A percentile compares a stretch with the other conserved stretches of the same genome.
phyloP scores from a whole-genome alignment of 106 monocot species.

The Posidonia australis region DNA sequence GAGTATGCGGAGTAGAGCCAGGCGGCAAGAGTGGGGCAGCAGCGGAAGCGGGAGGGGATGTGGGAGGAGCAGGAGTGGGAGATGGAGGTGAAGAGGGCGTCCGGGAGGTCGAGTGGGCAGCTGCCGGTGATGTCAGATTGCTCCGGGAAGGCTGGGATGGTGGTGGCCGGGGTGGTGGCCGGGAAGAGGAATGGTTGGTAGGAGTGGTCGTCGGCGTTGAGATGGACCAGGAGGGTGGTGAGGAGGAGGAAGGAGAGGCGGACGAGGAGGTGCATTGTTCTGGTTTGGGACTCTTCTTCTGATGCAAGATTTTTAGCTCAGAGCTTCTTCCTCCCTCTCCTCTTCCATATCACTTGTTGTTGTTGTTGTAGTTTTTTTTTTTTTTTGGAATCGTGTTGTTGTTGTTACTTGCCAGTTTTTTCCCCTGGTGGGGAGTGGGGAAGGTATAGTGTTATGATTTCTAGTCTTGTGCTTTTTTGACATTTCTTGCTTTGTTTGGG shows the following conservation, averaged over 20 bases:
- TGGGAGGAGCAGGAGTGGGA: constrained; percentile 26
- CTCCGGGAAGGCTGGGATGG: constrained; percentile 90
- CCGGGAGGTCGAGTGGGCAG: constrained; percentile 47
- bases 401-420: no score
- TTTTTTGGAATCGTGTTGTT: no score
- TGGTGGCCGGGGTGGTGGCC: constrained; percentile 18
- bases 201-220: constrained; percentile 10
- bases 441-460: no score
- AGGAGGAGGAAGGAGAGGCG: constrained; percentile 1
- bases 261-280: background rate
- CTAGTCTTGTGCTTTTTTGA: no score
- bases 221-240: background rate
- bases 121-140: constrained; percentile 38
- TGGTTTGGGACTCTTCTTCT: background rate
- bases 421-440: no score
- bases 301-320: background rate
- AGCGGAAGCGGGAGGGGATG: constrained; percentile 25
- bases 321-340: background rate
- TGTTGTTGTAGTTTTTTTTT: no score
- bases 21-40: constrained; percentile 75
- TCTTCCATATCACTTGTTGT: background rate
- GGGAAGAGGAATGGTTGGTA: constrained; percentile 18
- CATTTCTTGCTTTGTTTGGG: no score
- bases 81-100: constrained; percentile 33
- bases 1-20: constrained; percentile 65